These are phyloP conservation scores for Kregervanrija pseudodelftensis DNA, from an alignment of 805 yeast species.

Conservation along the genomic window DNA sequence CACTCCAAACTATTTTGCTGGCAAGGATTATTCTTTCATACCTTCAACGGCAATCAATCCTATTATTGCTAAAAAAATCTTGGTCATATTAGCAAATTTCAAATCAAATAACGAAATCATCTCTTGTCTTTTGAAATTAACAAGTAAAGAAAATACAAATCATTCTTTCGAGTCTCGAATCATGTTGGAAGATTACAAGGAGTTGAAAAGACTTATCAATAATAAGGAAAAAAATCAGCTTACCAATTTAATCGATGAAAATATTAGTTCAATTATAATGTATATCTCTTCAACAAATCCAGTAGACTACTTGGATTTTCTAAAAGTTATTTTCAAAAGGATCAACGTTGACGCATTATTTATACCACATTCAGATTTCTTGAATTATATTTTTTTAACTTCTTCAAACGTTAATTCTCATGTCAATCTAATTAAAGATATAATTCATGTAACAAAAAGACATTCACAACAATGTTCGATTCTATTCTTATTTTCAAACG, in stretches of 20 bases:
- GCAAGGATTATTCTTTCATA: slow-evolving; percentile 2
- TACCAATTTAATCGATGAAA: slow-evolving; percentile 29
- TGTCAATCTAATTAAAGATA: slow-evolving; percentile 32
- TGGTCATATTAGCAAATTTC: slow-evolving; percentile 11
- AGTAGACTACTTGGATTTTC: slow-evolving; percentile 32
- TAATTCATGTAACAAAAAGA: slow-evolving; percentile 32
- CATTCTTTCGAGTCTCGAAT: neutral
- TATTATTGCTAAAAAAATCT: slow-evolving; percentile 7
- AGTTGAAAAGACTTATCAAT: slow-evolving; percentile 2
- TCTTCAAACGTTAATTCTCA: slow-evolving; percentile 29
- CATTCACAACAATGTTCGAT: slow-evolving; percentile 40
- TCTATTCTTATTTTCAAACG: slow-evolving; percentile 38
- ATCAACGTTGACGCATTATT: slow-evolving; percentile 29
- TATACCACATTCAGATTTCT: slow-evolving; percentile 38
- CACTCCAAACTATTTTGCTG: slow-evolving; percentile 7
- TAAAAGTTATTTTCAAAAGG: slow-evolving; percentile 22
- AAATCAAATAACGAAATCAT: slow-evolving; percentile 22
- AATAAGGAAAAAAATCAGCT: slow-evolving; percentile 10
- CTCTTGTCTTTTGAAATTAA: neutral
- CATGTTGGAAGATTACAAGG: slow-evolving; percentile 3
- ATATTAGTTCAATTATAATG: slow-evolving; percentile 34
- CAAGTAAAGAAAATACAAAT: neutral
- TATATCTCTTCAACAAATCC: slow-evolving; percentile 48
- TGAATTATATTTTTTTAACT: slow-evolving; percentile 37
- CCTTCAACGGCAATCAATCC: slow-evolving; percentile 10